Base-by-base conservation (phyloP, 2,329 filamentous ascomycete species). In the Hypoxylon sp. region DNA sequence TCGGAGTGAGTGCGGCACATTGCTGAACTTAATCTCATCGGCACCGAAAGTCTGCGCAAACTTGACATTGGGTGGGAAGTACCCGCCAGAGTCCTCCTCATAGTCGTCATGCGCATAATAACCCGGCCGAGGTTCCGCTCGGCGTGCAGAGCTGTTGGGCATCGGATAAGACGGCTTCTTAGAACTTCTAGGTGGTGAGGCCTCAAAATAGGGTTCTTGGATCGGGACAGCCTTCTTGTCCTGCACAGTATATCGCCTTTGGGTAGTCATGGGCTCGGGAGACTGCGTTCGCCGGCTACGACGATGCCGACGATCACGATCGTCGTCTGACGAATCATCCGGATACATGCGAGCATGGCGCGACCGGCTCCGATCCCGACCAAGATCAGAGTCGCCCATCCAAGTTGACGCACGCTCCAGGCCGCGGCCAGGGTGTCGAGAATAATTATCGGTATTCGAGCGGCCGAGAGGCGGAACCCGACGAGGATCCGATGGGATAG, bases 291-390 rank as follows among this genome's bases (percentile, higher is more conserved):
- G 68, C 25, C 73, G 72, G 48, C 61, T 65, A 12, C 67, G 71
- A 47, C 69, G 74, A 47, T 68, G 69, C 12, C 63, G 70, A 30
- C 56, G 69, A 16, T 73, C 72, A 29, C 68, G 67, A 8, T 73
- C 74, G 5, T 72, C 71, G 3, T 74, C 74, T 1, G 74, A 74
- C 2, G 72, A 72, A 7, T 73, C 74, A 11, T 71, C 70, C 19
- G 67, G 41, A 29, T 69, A 72, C 2, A 51, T 5, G 45, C 46
- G 59, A 32, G 30, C 21, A 21, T 63, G 70, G 8, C 69, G 70
- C 16, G 70, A 63, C 19, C 70, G 70, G 46, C 73, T 70, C 25
- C 70, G 70, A 9, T 73, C 73, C 14, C 70, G 70, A 19, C 65
- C 64, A 41, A 60, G 66, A 8, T 71, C 66, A 7, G 70, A 67